Base-by-base conservation (phyloP, 805 yeast genomes). In the Candida chauliodis region DNA sequence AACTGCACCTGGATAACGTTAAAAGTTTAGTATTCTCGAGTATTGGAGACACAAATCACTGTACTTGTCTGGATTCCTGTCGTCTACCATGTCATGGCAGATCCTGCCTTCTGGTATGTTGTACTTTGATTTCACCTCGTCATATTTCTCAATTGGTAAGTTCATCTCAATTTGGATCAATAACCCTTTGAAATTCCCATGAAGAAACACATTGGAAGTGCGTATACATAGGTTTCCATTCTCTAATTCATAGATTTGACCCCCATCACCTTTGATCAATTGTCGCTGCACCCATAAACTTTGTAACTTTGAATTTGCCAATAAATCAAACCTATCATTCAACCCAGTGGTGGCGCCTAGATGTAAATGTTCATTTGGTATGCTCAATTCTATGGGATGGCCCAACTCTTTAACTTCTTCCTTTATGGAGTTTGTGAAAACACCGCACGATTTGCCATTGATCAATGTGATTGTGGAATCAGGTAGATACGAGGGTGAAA, bases 261-360 rank as follows among this genome's bases (percentile, higher is more conserved):
- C 95, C 8, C 84, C 82, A 43, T 84, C 90, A 1, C 91, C 93
- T 49, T 77, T 75, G 35, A 84, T 71, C 8, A 75, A 66, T 55
- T 86, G 95, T 43, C 86, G 66, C 30, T 76, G 68, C 0, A 69
- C 60, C 95, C 95, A 86, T 36, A 81, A 54, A 45, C 85, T 76
- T 52, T 79, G 83, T 38, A 86, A 56, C 50, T 83, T 81, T 22
- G 71, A 70, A 15, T 64, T 64, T 2, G 81, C 55, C 30, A 85
- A 68, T 25, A 56, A 52, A 36, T 79, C 86, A 49, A 84, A 73
- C 18, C 73, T 67, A 42, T 81, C 85, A 38, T 71, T 72, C 37
- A 76, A 49, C 1, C 80, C 79, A 0, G 75, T 61, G 9, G 79
- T 74, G 22, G 79, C 75, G 5, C 83, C 80, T 24, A 53, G 46